Base-by-base conservation (phyloP, 768 basidiomycete genomes). In the Tricholoma hemisulphureum region DNA sequence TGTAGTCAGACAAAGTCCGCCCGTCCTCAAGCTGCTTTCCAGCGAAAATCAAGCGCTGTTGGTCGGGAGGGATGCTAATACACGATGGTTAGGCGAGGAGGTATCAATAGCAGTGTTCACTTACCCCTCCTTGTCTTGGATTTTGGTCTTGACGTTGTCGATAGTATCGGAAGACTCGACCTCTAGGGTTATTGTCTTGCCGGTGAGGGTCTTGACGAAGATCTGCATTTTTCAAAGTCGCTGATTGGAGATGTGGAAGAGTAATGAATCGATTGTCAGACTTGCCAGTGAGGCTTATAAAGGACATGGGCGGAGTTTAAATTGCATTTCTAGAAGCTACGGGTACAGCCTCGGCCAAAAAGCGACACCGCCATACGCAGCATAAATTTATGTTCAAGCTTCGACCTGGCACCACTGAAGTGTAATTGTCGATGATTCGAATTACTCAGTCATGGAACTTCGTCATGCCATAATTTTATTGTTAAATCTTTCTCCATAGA, bases 11-110 rank as follows among this genome's bases (percentile, higher is more conserved):
- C 39, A 87, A 80, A 34, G 85, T 91, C 37, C 91, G 81, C 45
- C 91, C 90, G 69, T 92, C 90, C 72, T 92, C 89, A 55, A 90
- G 80, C 73, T 91, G 89, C 76, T 91, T 91, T 55, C 88, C 89
- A 54, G 89, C 89, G 61, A 89, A 90, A 73, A 91, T 90, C 53
- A 91, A 73, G 49, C 88, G 83, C 68, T 89, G 89, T 69, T 89
- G 87, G 70, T 89, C 89, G 53, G 88, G 88, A 48, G 87, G 88
- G 63, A 90, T 90, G 43, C 83, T 84, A 60, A 24, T 10, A 28
- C 41, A 24, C 4, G 16, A 32, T 59, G 11, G 39, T 52, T 7
- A 62, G 46, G 61, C 55, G 32, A 34, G 37, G 43, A 21, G 37
- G 11, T 2, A 52, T 10, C 23, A 23, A 16, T n/a, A 28, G 45